Evolutionary conservation across 768 basidiomycete genomes (phyloP), one percentile per base, ranked within the genome.

Genomic region (Leccinum broughii): DNA sequence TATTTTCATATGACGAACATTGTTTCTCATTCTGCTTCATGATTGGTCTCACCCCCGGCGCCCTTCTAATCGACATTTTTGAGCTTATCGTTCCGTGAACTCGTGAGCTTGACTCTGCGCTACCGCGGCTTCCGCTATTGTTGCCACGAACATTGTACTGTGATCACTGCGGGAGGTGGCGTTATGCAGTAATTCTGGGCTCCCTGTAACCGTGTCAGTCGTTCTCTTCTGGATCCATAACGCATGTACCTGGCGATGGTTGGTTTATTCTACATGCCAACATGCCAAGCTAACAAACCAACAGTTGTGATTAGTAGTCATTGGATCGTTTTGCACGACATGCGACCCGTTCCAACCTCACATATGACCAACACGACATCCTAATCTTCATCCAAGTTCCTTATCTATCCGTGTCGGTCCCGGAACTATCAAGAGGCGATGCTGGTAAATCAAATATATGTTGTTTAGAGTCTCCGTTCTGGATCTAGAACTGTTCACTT

Each of bases 1-100:
- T 60, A 60, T 61, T 61, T 61, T 41, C 37, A 50, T 44, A 32
- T 41, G 53, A 7, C 28, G 28, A 48, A 34, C 22, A 51, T n/a
- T 26, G 10, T 49, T 9, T 60, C 32, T 35, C 20, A 50, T 26
- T 50, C 58, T 35, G 28, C 26, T 44, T 35, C 37, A 8, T 44
- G 15, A 24, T 39, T 20, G 41, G 17, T 28, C 17, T 15, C 15
- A 48, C 14, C 56, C 44, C 11, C 34, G 32, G 41, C 32, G 32
- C 48, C 20, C 35, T 50, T 13, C 26, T 44, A 17, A 22, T 6
- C 15, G 7, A 34, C 22, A 58, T 8, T 11, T 41, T 24, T n/a
- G 57, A 57, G 28, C 17, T 51, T 24, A 20, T 46, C 44, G 44
- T 46, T 46, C 44, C 44, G 20, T 20, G 44, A 13, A 46, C 20